phyloP scores from a whole-genome alignment of 2,329 filamentous ascomycete species.

The Paraconiothyrium brasiliense region DNA sequence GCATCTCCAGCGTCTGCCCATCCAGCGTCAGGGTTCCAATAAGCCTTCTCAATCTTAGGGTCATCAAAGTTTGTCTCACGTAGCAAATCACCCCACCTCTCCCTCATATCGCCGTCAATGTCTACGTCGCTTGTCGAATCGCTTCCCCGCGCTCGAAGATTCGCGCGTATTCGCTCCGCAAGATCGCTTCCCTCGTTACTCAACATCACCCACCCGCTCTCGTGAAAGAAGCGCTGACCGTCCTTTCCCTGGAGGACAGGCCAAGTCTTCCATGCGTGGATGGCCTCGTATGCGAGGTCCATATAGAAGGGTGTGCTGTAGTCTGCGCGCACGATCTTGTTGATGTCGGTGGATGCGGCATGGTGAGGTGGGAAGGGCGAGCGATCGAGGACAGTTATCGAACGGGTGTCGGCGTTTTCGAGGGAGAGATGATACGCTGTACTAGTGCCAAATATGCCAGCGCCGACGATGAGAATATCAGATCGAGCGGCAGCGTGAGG shows the following conservation, averaged over 20 bases:
- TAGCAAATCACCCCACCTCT: slow-evolving; percentile 55
- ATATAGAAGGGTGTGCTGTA: slow-evolving; percentile 68
- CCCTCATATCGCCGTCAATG: slow-evolving; percentile 44
- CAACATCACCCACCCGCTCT: slow-evolving; percentile 68
- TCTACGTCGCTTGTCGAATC: slow-evolving; percentile 50
- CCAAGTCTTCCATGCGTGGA: slow-evolving; percentile 49
- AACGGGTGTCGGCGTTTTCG: slow-evolving; percentile 47
- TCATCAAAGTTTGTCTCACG: slow-evolving; percentile 43
- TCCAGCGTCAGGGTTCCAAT: slow-evolving; percentile 62
- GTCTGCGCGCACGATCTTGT: slow-evolving; percentile 69
- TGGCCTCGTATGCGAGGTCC: slow-evolving; percentile 56
- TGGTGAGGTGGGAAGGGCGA: slow-evolving; percentile 54
- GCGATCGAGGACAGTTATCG: slow-evolving; percentile 48
- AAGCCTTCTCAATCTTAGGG: slow-evolving; percentile 47
- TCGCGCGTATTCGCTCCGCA: slow-evolving; percentile 62
- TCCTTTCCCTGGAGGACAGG: slow-evolving; percentile 28
- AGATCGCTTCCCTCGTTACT: slow-evolving; percentile 59
- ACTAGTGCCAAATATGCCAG: slow-evolving; percentile 72
- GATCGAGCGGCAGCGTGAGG: too few species aligned
- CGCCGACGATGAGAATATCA: slow-evolving; percentile 66
- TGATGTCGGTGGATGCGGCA: slow-evolving; percentile 68
- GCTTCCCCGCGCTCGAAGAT: slow-evolving; percentile 57
- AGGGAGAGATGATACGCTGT: slow-evolving; percentile 71
- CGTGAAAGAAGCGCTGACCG: slow-evolving; percentile 60
- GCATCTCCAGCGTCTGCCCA: slow-evolving; percentile 63